Percentiles rank a stretch among this genome's conserved stretches.
These are phyloP conservation scores for Xeromyces bisporus DNA, from an alignment of 495 filamentous ascomycete species.

Conservation along the genomic window DNA sequence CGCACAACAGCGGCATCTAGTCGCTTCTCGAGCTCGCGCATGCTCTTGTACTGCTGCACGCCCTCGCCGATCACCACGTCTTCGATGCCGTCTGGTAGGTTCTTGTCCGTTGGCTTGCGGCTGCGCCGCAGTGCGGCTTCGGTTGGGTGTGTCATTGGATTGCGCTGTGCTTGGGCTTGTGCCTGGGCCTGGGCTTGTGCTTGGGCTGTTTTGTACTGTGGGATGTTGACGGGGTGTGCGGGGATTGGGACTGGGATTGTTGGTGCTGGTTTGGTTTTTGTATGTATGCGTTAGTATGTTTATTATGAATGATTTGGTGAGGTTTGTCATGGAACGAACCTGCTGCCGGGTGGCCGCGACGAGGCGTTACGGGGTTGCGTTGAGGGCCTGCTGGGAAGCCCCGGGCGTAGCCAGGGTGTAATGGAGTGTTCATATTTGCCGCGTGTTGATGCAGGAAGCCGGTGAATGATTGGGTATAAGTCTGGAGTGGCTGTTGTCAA, in stretches of 20 bases:
- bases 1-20: conserved; percentile 90
- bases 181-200: too few species aligned
- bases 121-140: conserved; percentile 53
- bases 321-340: conserved; percentile 16
- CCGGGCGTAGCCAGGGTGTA: conserved; percentile 29
- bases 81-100: conserved; percentile 77
- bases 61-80: conserved; percentile 64
- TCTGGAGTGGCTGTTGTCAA: too few species aligned
- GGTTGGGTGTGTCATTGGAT: conserved; percentile 19
- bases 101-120: conserved; percentile 83
- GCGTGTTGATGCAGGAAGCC: conserved; percentile 1
- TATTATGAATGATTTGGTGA: too few species aligned
- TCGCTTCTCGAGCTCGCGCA: conserved; percentile 75
- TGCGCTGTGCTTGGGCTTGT: too few species aligned
- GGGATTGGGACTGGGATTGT: conserved; percentile 24
- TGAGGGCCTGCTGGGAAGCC: conserved; percentile 22
- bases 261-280: conserved; percentile 12
- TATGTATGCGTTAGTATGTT: too few species aligned
- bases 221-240: conserved; percentile 24
- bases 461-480: too few species aligned
- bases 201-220: conserved; percentile 24
- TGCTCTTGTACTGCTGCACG: conserved; percentile 60
- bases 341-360: conserved; percentile 23
- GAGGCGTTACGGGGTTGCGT: conserved; percentile 31
- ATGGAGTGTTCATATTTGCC: conserved; percentile 25